A percentile compares a stretch with the other conserved stretches of the same genome.
Conservation (phyloP, 108 stramenopile species). For the Parietichytrium sp. region DNA sequence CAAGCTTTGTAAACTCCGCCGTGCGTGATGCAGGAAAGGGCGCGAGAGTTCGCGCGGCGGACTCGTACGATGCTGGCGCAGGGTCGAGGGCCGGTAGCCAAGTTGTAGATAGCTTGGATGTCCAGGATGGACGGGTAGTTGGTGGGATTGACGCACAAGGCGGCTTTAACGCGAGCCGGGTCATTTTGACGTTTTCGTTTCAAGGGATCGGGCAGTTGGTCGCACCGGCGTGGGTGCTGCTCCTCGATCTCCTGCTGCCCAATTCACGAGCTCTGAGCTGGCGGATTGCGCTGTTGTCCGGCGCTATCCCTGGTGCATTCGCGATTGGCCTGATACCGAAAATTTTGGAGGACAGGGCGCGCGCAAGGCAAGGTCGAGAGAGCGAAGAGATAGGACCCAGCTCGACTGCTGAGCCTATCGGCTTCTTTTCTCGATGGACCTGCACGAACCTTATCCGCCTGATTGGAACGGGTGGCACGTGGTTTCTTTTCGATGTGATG, state of each 20-base stretch:
- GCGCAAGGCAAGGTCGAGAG: too few species aligned
- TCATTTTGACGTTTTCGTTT: conserved; percentile 22
- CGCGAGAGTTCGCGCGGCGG: too few species aligned
- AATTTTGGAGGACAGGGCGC: not conserved
- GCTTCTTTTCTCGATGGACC: not conserved
- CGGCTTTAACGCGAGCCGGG: not conserved
- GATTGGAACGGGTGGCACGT: conserved; percentile 57
- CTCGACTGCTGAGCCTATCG: not conserved
- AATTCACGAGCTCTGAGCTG: not conserved
- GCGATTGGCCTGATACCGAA: not conserved
- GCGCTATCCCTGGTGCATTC: not conserved
- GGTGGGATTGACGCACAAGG: too few species aligned
- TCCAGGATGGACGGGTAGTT: too few species aligned
- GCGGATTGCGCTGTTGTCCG: conserved; percentile 20
- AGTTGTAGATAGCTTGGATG: too few species aligned
- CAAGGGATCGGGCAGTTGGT: conserved; percentile 21
- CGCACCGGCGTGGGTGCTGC: conserved; percentile 4
- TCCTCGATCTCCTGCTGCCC: not conserved
- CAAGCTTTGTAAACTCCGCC: too few species aligned
- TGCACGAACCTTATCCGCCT: not conserved
- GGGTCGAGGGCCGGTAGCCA: too few species aligned
- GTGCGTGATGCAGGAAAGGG: too few species aligned
- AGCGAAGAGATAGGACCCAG: too few species aligned
- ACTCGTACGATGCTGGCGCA: too few species aligned
- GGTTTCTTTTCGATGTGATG: conserved; percentile 62